Percentiles rank a stretch among this genome's conserved stretches.
Evolutionary conservation across 352 stramenopile genomes (phyloP).

Genomic region (Blastocystis sp.): DNA sequence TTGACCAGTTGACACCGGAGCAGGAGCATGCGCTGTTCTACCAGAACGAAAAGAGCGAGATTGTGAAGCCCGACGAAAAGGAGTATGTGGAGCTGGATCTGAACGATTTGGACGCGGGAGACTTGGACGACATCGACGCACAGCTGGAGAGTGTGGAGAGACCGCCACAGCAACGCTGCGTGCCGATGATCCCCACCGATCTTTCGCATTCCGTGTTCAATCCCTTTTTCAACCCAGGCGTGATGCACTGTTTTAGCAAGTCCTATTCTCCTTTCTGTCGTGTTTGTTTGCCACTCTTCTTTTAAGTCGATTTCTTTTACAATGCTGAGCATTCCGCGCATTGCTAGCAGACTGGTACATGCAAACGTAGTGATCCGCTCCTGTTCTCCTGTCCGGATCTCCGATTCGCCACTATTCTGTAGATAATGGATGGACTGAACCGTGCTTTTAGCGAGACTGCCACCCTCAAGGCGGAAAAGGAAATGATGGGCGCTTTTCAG

Average conservation of each 20-base stretch:
- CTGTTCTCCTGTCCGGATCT: not conserved
- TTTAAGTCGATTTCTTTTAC: not conserved
- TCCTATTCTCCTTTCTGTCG: not conserved
- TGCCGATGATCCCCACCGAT: not conserved
- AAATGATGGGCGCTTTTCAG: slow-evolving; percentile 56
- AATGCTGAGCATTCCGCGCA: not conserved
- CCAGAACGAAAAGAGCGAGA: slow-evolving; percentile 31
- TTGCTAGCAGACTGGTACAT: slow-evolving; percentile 7
- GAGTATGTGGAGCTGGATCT: slow-evolving; percentile 8
- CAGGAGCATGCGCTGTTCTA: slow-evolving; percentile 50
- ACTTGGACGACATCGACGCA: slow-evolving; percentile 9
- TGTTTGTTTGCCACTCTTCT: not conserved
- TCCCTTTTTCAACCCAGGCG: slow-evolving; percentile 6
- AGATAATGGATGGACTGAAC: not conserved
- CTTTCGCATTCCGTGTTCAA: slow-evolving; percentile 9
- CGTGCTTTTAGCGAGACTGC: slow-evolving; percentile 30
- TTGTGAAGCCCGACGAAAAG: not conserved
- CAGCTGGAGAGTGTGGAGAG: not conserved
- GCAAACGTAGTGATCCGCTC: slow-evolving; percentile 17
- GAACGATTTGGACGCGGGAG: slow-evolving; percentile 7
- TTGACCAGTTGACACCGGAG: slow-evolving; percentile 10
- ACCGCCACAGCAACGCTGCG: not conserved
- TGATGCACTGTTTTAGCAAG: not conserved
- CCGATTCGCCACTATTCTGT: not conserved
- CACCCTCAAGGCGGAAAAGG: slow-evolving; percentile 49